These are phyloP conservation scores for Penicillium sp. DNA, from an alignment of 2,329 filamentous ascomycete genomes.

Conservation along the genomic window DNA sequence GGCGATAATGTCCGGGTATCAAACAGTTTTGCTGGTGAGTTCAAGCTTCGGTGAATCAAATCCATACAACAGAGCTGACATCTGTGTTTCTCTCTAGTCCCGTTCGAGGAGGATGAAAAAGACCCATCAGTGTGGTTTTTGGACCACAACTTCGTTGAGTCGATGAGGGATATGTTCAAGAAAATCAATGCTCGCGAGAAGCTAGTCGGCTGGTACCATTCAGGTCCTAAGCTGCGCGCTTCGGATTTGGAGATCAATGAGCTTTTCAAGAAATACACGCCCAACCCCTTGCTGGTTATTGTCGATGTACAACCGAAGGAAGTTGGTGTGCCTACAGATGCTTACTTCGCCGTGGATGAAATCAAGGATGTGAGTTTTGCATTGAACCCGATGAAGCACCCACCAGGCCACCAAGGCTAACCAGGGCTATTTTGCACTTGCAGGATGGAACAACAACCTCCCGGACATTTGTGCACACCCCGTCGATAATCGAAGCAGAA, in stretches of 20 bases:
- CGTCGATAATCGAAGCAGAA: conserved; percentile 96
- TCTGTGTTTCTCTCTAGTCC: conserved; percentile 58
- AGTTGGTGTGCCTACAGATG: conserved; percentile 94
- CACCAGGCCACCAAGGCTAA: conserved; percentile 1
- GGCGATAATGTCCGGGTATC: conserved; percentile 95
- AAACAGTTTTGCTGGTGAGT: conserved; percentile 94
- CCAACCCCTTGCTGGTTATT: conserved; percentile 93
- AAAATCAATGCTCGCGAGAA: conserved; percentile 99
- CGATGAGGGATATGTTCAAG: conserved; percentile 99
- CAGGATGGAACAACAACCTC: conserved; percentile 95
- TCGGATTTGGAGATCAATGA: conserved; percentile 99
- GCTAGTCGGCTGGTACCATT: conserved; percentile 99
- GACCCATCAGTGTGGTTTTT: conserved; percentile 98
- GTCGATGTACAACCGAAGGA: conserved; percentile 98
- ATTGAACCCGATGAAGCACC: neutral
- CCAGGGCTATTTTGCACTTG: neutral
- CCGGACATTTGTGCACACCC: conserved; percentile 97
- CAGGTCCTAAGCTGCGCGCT: conserved; percentile 90
- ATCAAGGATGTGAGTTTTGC: conserved; percentile 83
- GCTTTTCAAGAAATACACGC: conserved; percentile 98
- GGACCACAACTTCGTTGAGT: conserved; percentile 98
- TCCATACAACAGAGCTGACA: conserved; percentile 19
- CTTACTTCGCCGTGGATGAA: conserved; percentile 98
- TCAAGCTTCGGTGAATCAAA: conserved; percentile 10
- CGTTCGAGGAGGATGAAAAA: conserved; percentile 98